Base-by-base conservation (phyloP, 2,329 filamentous ascomycete genomes). In the Fusarium cicatricum region DNA sequence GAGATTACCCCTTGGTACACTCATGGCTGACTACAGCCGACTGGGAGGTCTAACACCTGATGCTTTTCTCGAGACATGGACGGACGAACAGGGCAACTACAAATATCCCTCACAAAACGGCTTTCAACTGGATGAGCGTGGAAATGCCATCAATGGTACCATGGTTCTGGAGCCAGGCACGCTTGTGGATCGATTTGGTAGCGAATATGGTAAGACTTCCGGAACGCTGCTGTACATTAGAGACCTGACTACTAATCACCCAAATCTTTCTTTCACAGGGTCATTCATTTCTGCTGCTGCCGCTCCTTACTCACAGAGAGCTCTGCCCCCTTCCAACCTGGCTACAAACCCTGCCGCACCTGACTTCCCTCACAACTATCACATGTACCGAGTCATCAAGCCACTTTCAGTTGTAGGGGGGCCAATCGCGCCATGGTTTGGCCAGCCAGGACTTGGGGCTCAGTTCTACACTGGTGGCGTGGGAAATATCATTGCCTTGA, bases 371-470 rank as follows among this genome's bases (percentile, higher is more conserved):
- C 80, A 77, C 64, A 81, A 80, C 53, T 83, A 83, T 60, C 74
- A 79, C 46, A 71, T 82, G 0, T 83, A 82, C 65, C 63, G 73
- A 16, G 80, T 83, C 4, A 60, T 69, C 6, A 73, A 71, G 58
- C 60, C 71, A 1, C 71, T 83, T 3, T 63, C 65, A 3, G 78
- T 80, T 0, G 50, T 72, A 0, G 67, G 76, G 9, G 81, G 80
- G 0, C 79, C 80, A 0, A 80, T 82, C 55, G 75, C 77, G 2
- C 72, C 77, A 9, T 82, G 77, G 78, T 83, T 82, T 53, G 78
- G 78, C 9, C 80, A 83, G 70, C 78, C 78, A 0, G 81, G 81
- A 0, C 71, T 80, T 32, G 80, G 80, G 15, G 60, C 68, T 2
- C 68, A 70, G 47, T 70, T 70, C 16, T 70, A 58, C 7, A 70